phyloP scores from a whole-genome alignment of 495 filamentous ascomycete genomes.

The Pyronema domesticum region DNA sequence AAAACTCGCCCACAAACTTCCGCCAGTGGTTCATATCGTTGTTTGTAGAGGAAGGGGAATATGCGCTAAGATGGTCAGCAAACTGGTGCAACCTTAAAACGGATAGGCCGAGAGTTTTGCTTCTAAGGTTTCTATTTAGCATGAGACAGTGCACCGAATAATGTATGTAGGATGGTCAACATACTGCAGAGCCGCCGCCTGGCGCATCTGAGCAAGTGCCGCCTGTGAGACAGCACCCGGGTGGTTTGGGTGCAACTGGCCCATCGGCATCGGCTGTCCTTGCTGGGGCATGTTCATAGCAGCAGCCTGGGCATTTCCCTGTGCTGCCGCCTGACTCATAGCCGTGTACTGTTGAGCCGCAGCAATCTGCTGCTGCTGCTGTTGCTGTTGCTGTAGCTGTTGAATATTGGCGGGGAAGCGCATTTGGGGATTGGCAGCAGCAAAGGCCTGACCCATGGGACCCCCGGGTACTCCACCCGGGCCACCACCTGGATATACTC shows the following conservation, averaged over 20 bases:
- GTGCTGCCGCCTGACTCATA: conserved; percentile 18
- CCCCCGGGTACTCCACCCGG: conserved; percentile 21
- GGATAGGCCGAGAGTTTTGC: conserved; percentile 24
- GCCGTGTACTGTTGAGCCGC: conserved; percentile 27
- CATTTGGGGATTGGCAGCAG: conserved; percentile 21
- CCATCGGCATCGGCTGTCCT: conserved; percentile 13
- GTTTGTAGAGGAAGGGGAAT: conserved; percentile 28
- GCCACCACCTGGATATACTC: conserved; percentile 21
- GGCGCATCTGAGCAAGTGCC: conserved; percentile 22
- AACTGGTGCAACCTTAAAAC: conserved; percentile 39
- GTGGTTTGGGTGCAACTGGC: conserved; percentile 24
- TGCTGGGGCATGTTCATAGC: conserved; percentile 24
- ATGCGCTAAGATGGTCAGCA: conserved; percentile 33
- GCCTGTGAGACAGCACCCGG: conserved; percentile 7
- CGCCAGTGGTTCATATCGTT: conserved; percentile 42
- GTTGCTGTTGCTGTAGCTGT: conserved; percentile 33
- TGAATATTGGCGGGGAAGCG: conserved; percentile 29
- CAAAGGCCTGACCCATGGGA: conserved; percentile 20
- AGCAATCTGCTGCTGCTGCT: conserved; percentile 30
- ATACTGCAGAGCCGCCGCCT: conserved; percentile 20
- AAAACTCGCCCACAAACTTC: conserved; percentile 44
- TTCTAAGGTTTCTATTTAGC: not conserved
- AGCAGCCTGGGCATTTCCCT: conserved; percentile 19
- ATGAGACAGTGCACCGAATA: not conserved
- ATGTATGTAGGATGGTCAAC: not conserved